These are phyloP conservation scores for Terfezia boudieri DNA, from an alignment of 495 filamentous ascomycete species.

Conservation along the genomic window DNA sequence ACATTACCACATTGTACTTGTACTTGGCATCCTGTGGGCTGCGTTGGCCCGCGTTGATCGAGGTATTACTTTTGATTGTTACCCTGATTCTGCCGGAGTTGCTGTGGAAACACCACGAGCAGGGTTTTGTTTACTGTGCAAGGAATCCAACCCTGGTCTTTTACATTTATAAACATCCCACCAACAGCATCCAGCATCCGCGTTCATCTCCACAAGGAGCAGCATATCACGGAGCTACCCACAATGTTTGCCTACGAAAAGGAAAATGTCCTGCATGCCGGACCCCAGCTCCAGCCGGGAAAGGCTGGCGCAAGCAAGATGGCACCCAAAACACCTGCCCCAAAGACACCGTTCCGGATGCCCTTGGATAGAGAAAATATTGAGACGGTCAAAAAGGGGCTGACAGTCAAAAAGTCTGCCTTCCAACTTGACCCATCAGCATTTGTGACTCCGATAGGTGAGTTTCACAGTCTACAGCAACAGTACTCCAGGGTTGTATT, in stretches of 20 bases:
- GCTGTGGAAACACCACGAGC: constrained; percentile 1
- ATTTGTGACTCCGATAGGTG: constrained; percentile 73
- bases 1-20: too few species aligned
- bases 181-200: neutral
- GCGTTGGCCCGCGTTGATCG: too few species aligned
- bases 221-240: neutral
- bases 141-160: neutral
- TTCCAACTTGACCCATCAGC: constrained; percentile 32
- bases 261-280: constrained; percentile 58
- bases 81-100: too few species aligned
- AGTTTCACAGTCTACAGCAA: constrained; percentile 1
- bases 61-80: too few species aligned
- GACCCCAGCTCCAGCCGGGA: constrained; percentile 39
- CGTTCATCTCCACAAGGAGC: neutral
- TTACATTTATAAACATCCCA: neutral
- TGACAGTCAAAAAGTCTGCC: constrained; percentile 36
- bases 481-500: neutral
- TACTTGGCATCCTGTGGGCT: too few species aligned
- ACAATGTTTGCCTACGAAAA: constrained; percentile 51
- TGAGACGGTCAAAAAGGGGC: constrained; percentile 37
- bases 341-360: constrained; percentile 64
- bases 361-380: constrained; percentile 76
- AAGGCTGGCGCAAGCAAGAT: constrained; percentile 51
- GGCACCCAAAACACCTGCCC: constrained; percentile 27
- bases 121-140: constrained; percentile 1